Evolutionary conservation across 1,139 yeast genomes (phyloP), one percentile per base, ranked within the genome.

Genomic region (Wickerhamomyces sp.): DNA sequence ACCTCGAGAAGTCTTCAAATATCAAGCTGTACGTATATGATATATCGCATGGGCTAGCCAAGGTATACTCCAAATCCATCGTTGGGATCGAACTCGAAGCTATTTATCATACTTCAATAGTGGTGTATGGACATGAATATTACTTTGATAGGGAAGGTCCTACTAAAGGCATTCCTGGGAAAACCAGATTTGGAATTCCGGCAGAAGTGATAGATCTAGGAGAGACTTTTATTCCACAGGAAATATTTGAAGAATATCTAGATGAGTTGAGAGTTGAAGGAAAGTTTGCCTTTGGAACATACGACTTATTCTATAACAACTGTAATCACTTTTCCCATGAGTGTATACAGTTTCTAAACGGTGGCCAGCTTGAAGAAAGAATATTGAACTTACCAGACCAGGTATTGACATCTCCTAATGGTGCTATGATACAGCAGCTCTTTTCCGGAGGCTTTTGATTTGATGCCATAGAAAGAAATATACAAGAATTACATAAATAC

Each of bases 271-370:
- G 61, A 20, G 67, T 66, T 12, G 72, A 67, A 20, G 80, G 69
- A 52, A 22, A 41, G 5, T 65, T 70, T 28, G 72, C 76, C 1
- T 35, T 45, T 14, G 63, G 63, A 8, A 65, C 61, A 19, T 81
- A 81, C 56, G 78, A 80, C 47, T 60, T 81, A 45, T 78, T 81
- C 46, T 73, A 73, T 40, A 81, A 81, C 59, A 81, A 81, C 54
- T 81, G 89, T 58, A 81, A 81, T 59, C 84, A 81, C 49, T 80
- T 81, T 60, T 70, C 83, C 14, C 74, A 79, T 47, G 76, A 72
- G 35, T 53, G 77, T 41, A 57, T 76, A 35, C 81, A 81, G 48
- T 81, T 81, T 48, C 62, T 80, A 46, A 78, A 76, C 30, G 85
- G 82, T 14, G 63, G 67, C 54, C 70, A 53, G 63, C 75, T 60